A percentile compares a stretch with the other conserved stretches of the same genome.
Conservation (phyloP, 805 yeast species). For the Hyphopichia homilentoma region DNA sequence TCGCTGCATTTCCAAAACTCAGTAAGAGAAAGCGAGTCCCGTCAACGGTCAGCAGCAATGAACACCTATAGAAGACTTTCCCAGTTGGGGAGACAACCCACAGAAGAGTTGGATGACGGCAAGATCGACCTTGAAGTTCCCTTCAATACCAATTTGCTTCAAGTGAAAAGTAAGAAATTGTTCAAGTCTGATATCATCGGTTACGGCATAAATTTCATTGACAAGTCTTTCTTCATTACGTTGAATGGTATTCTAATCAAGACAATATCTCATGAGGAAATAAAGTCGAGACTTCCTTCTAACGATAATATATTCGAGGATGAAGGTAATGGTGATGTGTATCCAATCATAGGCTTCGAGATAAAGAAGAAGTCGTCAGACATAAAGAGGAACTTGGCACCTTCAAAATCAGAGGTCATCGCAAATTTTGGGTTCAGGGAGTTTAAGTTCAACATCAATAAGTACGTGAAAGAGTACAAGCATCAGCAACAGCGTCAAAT, state of each 20-base stretch:
- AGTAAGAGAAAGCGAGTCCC: conserved; percentile 24
- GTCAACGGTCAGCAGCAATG: conserved; percentile 27
- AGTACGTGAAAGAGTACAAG: conserved; percentile 48
- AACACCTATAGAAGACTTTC: conserved; percentile 35
- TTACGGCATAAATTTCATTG: conserved; percentile 72
- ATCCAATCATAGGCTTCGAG: conserved; percentile 33
- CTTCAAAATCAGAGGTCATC: conserved; percentile 23
- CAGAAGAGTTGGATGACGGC: conserved; percentile 27
- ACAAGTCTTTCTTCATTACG: conserved; percentile 66
- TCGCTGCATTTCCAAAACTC: conserved; percentile 39
- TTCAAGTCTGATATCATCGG: conserved; percentile 61
- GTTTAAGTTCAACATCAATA: conserved; percentile 58
- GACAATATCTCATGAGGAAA: conserved; percentile 21
- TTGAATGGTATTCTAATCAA: conserved; percentile 64
- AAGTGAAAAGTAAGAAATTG: conserved; percentile 8
- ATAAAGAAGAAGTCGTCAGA: conserved; percentile 31
- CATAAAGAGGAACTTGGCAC: conserved; percentile 14
- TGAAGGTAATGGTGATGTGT: conserved; percentile 28
- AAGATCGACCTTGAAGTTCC: conserved; percentile 34
- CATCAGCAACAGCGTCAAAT: conserved; percentile 17
- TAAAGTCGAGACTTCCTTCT: conserved; percentile 15
- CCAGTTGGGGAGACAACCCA: conserved; percentile 22
- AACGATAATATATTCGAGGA: conserved; percentile 19
- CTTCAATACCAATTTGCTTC: conserved; percentile 23
- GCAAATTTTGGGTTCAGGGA: conserved; percentile 58